Base-by-base conservation (phyloP, 352 stramenopile species). In the Pythium coloratum region DNA sequence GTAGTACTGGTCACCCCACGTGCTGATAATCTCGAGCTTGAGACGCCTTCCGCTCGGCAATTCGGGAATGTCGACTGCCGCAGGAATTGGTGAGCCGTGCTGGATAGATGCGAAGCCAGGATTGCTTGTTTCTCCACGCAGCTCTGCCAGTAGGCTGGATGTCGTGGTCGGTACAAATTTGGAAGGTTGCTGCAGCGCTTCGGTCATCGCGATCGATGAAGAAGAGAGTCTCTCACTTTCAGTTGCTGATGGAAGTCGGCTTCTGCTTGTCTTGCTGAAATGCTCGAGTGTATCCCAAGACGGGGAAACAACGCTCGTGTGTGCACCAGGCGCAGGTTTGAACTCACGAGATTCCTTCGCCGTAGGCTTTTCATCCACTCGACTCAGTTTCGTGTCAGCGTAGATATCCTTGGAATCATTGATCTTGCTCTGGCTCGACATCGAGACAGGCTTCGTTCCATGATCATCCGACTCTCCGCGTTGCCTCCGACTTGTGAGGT, bases 1-100 rank as follows among this genome's bases (percentile, higher is more conserved):
- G 55, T 98, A 97, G 70, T 92, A 85, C 4, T 80, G 76, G 62
- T 98, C 92, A 16, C 91, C 92, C 89, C 90, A 97, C 0, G 92
- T 98, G 47, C 70, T 88, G 3, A 96, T 44, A 34, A 97, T 92
- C 42, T 95, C 77, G 5, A 97, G 58, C 26, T 78, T 74, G 0
- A 97, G 53, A 20, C 70, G 81, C 38, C 74, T 75, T 0, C 88
- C 88, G 36, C 44, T 77, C 3, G 89, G 89, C 32, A 96, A 71
- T 13, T 85, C 75, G 3, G 88, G 89, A 36, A 95, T 89, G 4
- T 65, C 57, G 12, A 70, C 53, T 26, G 20, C 2, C 18, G 51
- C 16, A 9, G 57, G n/a, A 20, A 33, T 12, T 32, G 24, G 47
- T 38, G 55, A 6, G 20, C 24, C n/a, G 33, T 59, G 16, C 13